Base-by-base conservation (phyloP, 2,329 filamentous ascomycete species). In the Aspergillus sp. region DNA sequence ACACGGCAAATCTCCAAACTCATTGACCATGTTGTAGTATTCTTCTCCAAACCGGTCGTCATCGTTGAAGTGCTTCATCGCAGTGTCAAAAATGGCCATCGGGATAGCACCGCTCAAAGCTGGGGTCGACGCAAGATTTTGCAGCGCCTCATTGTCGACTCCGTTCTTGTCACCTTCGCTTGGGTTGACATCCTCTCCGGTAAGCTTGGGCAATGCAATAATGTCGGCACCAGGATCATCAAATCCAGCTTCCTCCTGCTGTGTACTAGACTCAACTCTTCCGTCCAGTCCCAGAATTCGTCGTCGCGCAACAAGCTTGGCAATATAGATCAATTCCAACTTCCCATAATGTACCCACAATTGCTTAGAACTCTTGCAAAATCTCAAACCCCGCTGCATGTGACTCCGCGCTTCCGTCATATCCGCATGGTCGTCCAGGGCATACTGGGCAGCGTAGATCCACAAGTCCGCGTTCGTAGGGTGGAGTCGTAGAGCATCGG, bases 71-170 rank as follows among this genome's bases (percentile, higher is more conserved):
- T 95, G 84, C 65, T 86, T 88, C 72, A 83, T 83, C 5, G 90
- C 85, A 19, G 88, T 82, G 60, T 95, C 89, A 62, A 95, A 96
- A 43, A 98, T 88, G 35, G 91, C 90, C 48, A 90, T 80, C 2
- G 93, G 90, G 56, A 98, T 95, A 13, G 89, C 93, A n/a, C 93
- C 93, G 51, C 86, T 88, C 53, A 96, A 77, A 7, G 89, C 89
- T 3, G 91, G 90, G 43, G 90, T 91, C 49, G 77, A 74, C 33
- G 79, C 78, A 13, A 86, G 70, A 52, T 81, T 82, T 60, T 85
- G 76, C 53, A 95, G 72, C 46, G 76, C 75, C 56, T 73, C 67
- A 53, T 74, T 55, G 59, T 82, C 72, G 47, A 77, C 70, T 62
- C 77, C 71, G 54, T 73, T 74, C 22, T 76, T 78, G n/a, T 76